phyloP scores from a whole-genome alignment of 345 rosid genomes.

The Eucalyptus erythrocorys region DNA sequence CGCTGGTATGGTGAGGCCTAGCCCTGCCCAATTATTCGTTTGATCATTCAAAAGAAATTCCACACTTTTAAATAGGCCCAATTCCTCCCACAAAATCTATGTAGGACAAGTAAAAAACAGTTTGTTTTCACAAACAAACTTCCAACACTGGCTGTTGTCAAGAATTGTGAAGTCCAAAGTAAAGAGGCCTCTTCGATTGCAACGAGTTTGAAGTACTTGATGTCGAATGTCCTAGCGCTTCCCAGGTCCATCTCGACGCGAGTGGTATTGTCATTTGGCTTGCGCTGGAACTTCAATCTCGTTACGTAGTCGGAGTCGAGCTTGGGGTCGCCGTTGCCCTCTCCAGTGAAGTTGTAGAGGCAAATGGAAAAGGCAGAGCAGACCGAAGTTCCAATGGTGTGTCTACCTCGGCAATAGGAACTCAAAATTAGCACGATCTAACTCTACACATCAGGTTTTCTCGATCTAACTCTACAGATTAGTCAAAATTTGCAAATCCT shows the following conservation, averaged over 20 bases:
- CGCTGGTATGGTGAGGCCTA: too few relatives aligned
- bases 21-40: too few relatives aligned
- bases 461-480: neutral
- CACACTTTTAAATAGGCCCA: too few relatives aligned
- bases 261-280: slow-evolving; percentile 25
- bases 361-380: slow-evolving; percentile 32
- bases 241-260: slow-evolving; percentile 67
- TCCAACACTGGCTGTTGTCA: slow-evolving; percentile 11
- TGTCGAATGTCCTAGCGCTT: slow-evolving; percentile 46
- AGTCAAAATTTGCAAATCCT: neutral
- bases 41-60: too few relatives aligned
- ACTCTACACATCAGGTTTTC: neutral
- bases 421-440: neutral
- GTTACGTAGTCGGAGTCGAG: slow-evolving; percentile 22
- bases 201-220: slow-evolving; percentile 26
- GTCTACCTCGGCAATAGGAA: slow-evolving; percentile 19
- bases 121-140: too few relatives aligned
- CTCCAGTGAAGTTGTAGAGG: slow-evolving; percentile 71
- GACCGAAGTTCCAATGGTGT: slow-evolving; percentile 56
- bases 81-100: too few relatives aligned
- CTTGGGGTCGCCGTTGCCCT: slow-evolving; percentile 34
- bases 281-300: slow-evolving; percentile 21
- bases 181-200: slow-evolving; percentile 51
- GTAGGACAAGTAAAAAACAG: too few relatives aligned
- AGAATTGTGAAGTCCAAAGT: slow-evolving; percentile 56